phyloP scores from a whole-genome alignment of 169 alveolate species.

The Toxoplasma gondii region DNA sequence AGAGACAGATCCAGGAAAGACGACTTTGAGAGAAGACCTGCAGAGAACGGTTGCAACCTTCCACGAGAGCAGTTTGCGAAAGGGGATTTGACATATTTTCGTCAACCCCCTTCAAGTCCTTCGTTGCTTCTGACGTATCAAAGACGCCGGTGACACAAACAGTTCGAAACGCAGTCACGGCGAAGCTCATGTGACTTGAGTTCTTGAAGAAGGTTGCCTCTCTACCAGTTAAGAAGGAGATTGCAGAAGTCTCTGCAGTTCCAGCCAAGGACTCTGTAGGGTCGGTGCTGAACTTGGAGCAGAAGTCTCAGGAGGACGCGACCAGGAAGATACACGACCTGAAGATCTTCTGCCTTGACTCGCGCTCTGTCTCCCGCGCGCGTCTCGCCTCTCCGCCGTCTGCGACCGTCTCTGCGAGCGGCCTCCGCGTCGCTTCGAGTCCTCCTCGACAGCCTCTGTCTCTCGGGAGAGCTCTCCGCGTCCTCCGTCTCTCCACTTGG shows the following conservation, averaged over 20 bases:
- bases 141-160: too few species aligned
- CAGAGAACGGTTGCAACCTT: too few species aligned
- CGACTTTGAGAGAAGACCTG: too few species aligned
- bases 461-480: not conserved
- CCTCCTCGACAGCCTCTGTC: not conserved
- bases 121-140: too few species aligned
- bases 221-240: slow-evolving; percentile 33
- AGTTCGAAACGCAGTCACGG: too few species aligned
- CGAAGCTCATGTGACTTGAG: too few species aligned
- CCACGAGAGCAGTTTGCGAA: too few species aligned
- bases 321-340: slow-evolving; percentile 43
- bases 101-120: too few species aligned
- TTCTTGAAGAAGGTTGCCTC: not conserved
- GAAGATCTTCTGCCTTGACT: not conserved
- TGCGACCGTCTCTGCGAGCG: too few species aligned
- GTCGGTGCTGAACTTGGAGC: slow-evolving; percentile 24
- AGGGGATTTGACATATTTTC: too few species aligned
- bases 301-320: slow-evolving; percentile 48
- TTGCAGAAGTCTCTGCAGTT: slow-evolving; percentile 50
- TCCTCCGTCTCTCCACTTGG: not conserved
- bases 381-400: not conserved
- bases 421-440: not conserved
- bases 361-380: not conserved
- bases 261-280: slow-evolving; percentile 55
- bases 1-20: too few species aligned